Conservation (phyloP, 352 stramenopile species). For the Globisporangium heterothallicum region DNA sequence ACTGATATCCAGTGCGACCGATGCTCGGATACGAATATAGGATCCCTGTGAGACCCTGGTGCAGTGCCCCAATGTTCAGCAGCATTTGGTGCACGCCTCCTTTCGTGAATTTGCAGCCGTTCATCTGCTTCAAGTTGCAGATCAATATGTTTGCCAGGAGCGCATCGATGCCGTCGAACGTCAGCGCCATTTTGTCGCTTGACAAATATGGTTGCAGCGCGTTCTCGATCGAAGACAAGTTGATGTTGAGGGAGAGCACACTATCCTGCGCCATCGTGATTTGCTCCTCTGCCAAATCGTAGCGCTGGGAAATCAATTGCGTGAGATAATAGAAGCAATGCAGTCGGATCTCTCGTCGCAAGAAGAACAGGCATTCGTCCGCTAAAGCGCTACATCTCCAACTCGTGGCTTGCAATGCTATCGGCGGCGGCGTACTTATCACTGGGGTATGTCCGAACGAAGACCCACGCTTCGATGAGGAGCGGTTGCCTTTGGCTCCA, state of each 20-base stretch:
- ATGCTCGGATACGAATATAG: conserved; percentile 66
- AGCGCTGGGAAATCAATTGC: conserved; percentile 63
- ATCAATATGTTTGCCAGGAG: conserved; percentile 63
- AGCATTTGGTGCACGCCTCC: conserved; percentile 78
- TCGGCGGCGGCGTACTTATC: conserved; percentile 6
- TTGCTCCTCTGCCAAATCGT: conserved; percentile 47
- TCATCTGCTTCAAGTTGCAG: conserved; percentile 58
- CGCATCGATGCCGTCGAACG: conserved; percentile 68
- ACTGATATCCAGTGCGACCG: conserved; percentile 43
- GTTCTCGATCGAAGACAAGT: conserved; percentile 69
- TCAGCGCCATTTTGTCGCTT: conserved; percentile 68
- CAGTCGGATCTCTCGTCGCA: conserved; percentile 68
- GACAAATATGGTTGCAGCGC: conserved; percentile 65
- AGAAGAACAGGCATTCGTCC: conserved; percentile 73
- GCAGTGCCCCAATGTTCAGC: conserved; percentile 67
- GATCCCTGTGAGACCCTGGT: conserved; percentile 66
- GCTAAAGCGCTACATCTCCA: conserved; percentile 68
- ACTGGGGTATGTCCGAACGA: conserved; percentile 10
- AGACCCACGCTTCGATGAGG: conserved; percentile 4
- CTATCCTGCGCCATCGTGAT: conserved; percentile 65
- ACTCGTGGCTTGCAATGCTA: conserved; percentile 50
- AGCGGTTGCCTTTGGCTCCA: not conserved
- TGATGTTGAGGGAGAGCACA: conserved; percentile 71
- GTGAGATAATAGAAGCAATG: conserved; percentile 77
- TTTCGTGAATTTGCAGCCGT: conserved; percentile 51